phyloP scores from a whole-genome alignment of 1,284 basidiomycete genomes.

The Amylostereum areolatum region DNA sequence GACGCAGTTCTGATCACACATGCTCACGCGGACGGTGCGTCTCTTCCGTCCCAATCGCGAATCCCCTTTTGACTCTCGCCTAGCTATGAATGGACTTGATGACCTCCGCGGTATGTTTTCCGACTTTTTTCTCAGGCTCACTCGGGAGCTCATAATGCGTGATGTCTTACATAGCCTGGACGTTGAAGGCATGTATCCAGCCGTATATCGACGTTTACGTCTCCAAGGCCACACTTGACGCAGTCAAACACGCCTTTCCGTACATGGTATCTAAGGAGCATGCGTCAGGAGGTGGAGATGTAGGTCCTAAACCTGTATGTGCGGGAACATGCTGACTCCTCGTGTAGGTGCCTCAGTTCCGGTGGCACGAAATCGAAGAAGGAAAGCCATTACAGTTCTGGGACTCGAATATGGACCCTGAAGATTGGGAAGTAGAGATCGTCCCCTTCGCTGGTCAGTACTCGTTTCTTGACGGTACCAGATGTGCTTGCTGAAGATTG shows the following conservation, averaged over 20 bases:
- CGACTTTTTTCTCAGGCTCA: slow-evolving; percentile 4
- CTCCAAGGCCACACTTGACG: slow-evolving; percentile 56
- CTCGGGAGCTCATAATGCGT: slow-evolving; percentile 8
- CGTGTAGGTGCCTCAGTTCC: slow-evolving; percentile 65
- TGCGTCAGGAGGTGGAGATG: slow-evolving; percentile 75
- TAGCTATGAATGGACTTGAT: slow-evolving; percentile 80
- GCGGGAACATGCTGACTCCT: slow-evolving; percentile 2
- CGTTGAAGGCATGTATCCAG: slow-evolving; percentile 61
- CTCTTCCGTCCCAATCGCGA: slow-evolving; percentile 2
- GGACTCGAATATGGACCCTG: slow-evolving; percentile 7
- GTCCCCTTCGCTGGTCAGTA: slow-evolving; percentile 60
- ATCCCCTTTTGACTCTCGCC: slow-evolving; percentile 9
- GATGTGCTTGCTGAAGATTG: neutral
- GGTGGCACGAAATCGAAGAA: slow-evolving; percentile 73
- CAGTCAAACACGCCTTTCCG: slow-evolving; percentile 66
- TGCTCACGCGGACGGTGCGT: slow-evolving; percentile 70
- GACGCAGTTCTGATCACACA: slow-evolving; percentile 79
- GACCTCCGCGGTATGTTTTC: slow-evolving; percentile 60
- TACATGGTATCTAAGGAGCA: slow-evolving; percentile 72
- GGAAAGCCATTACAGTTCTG: slow-evolving; percentile 54
- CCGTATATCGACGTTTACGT: slow-evolving; percentile 68
- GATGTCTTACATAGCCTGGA: slow-evolving; percentile 54
- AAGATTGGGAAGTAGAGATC: slow-evolving; percentile 53
- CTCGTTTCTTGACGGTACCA: neutral
- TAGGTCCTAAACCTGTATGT: slow-evolving; percentile 26